Evolutionary conservation across 164 flowering plant species (phyloP).

Genomic region (Vitis rupestris): DNA sequence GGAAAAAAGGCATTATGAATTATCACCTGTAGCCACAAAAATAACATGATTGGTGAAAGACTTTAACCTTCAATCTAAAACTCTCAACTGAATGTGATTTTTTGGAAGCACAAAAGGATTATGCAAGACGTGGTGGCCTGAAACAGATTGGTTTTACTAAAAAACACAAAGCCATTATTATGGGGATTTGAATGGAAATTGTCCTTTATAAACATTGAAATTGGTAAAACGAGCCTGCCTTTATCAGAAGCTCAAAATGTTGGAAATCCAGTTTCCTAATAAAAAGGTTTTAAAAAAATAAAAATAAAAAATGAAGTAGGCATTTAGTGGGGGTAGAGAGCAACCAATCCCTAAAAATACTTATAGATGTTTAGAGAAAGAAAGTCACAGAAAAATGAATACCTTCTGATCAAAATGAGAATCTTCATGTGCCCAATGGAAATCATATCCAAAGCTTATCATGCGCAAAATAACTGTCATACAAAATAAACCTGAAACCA

Average conservation of each 20-base stretch:
- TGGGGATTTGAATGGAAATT: no score
- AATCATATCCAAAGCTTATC: constrained; percentile 98
- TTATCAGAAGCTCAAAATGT: neutral
- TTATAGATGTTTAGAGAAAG: neutral
- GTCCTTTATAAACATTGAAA: no score
- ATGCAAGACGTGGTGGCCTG: neutral
- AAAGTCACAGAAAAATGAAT: constrained; percentile 11
- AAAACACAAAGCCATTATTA: neutral
- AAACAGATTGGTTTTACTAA: neutral
- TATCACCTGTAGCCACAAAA: no score
- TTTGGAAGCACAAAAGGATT: neutral
- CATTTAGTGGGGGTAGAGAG: neutral
- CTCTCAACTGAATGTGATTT: neutral
- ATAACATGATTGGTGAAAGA: no score
- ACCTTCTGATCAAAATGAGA: constrained; percentile 76
- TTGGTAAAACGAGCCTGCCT: no score
- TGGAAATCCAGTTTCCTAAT: neutral
- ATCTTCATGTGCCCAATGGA: constrained; percentile 62
- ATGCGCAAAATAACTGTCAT: constrained; percentile 80
- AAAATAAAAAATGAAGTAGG: no score
- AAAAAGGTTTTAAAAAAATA: neutral
- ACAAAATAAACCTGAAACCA: constrained; percentile 3
- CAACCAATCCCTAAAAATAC: neutral
- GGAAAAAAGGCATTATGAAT: no score
- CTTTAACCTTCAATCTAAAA: neutral